A percentile compares a stretch with the other conserved stretches of the same genome.
Conservation (phyloP, 768 basidiomycete genomes). For the Macrolepiota fuliginosa region DNA sequence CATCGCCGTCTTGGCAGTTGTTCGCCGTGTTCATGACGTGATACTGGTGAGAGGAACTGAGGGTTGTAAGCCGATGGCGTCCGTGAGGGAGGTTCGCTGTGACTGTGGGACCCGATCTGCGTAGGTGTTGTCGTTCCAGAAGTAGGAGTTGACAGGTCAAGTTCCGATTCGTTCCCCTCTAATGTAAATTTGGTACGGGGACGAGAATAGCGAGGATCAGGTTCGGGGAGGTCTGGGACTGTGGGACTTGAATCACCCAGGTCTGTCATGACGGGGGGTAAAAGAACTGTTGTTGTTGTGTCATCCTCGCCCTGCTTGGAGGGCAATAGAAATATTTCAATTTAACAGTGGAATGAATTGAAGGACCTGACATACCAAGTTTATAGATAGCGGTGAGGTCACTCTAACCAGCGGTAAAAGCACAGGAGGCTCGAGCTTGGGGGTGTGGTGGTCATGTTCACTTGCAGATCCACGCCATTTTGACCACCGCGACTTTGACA, state of each 20-base stretch:
- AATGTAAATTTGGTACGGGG: constrained; percentile 7
- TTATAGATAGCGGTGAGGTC: constrained; percentile 7
- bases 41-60: constrained; percentile 8
- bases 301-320: neutral
- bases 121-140: constrained; percentile 1
- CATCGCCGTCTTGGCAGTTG: constrained; percentile 18
- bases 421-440: neutral
- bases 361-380: neutral
- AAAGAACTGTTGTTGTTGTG: neutral
- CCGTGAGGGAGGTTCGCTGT: constrained; percentile 4
- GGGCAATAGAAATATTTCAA: neutral
- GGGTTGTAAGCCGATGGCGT: constrained; percentile 3
- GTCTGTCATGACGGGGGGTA: neutral
- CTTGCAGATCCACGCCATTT: constrained; percentile 4
- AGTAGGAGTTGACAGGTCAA: neutral
- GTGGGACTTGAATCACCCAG: neutral
- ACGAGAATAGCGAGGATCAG: neutral
- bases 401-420: constrained; percentile 10
- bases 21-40: neutral
- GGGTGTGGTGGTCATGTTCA: neutral
- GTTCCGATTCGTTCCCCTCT: constrained; percentile 8
- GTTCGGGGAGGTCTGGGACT: neutral
- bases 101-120: neutral
- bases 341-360: neutral
- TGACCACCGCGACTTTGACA: constrained; percentile 4